Evolutionary conservation across 148 eudicot genomes (phyloP), one percentile per base, ranked within the genome.

Genomic region (Chenopodium formosanum): DNA sequence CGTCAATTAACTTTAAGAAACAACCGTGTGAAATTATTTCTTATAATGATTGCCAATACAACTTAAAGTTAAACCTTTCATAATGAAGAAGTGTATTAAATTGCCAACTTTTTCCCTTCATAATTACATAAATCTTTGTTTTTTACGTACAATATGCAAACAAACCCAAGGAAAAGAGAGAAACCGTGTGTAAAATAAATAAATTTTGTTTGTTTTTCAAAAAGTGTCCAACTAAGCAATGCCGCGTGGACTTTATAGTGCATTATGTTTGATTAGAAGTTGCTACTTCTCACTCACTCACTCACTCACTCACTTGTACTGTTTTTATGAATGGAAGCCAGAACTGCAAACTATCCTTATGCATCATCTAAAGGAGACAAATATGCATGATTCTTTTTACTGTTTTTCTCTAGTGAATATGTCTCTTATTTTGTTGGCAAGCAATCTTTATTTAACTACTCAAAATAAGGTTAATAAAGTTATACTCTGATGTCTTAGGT

Each of bases 171-270:
- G 20, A 13, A 13, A 56, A 56, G 17, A 16, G 4, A 56, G 60
- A 56, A 56, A 56, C 17, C 60, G 60, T 56, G 60, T 56, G 60
- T 56, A 12, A 4, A 9, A 48, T 48, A 48, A 48, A 9, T 48
- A 10, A 10, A 2, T 10, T 52, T 52, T 14, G 14, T 56, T 56
- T 13, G 16, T 16, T 27, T 66, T 11, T 27, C 34, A 66, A 8
- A 29, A 66, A 29, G 70, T 66, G 19, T 66, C 34, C 70, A 64
- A 64, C 68, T 64, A n/a, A 64, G 68, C 68, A 64, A 64, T 64
- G 60, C 17, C 60, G 60, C 60, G 60, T 56, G 17, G 60, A 56
- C 60, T 56, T 56, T 16, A 12, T 56, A 14, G 16, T 52, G 16
- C 12, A 10, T 52, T 52, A 40, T 40, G 44, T 56, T 17, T 56